These are phyloP conservation scores for Cymodocea nodosa DNA, from an alignment of 116 monocot genomes.

Conservation along the genomic window DNA sequence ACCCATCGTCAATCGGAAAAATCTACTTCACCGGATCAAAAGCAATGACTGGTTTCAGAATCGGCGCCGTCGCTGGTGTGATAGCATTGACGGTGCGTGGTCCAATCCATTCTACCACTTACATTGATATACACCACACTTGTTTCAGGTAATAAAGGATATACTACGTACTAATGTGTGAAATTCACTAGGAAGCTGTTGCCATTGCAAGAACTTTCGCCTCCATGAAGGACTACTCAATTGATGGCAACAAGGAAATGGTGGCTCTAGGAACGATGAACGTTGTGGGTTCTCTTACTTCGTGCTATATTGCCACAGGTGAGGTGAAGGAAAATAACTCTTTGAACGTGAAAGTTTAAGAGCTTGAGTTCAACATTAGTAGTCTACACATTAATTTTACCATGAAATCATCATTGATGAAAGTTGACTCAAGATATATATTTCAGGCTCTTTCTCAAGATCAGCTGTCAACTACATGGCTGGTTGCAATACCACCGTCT, in stretches of 20 bases:
- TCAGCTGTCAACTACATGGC: slow-evolving; percentile 96
- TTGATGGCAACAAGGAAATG: slow-evolving; percentile 88
- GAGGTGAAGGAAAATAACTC: slow-evolving; percentile 18
- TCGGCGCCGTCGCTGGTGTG: slow-evolving; percentile 64
- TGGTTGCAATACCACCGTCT: slow-evolving; percentile 66
- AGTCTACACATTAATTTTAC: no score
- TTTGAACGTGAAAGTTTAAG: neutral
- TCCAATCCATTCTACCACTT: no score
- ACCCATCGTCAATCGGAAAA: slow-evolving; percentile 45
- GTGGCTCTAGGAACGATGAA: slow-evolving; percentile 71
- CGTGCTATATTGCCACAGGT: slow-evolving; percentile 73
- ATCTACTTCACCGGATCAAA: slow-evolving; percentile 56
- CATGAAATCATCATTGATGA: no score
- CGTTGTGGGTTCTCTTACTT: slow-evolving; percentile 57
- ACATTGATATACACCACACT: no score
- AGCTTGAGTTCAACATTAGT: no score
- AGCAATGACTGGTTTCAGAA: slow-evolving; percentile 40
- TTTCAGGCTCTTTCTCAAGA: slow-evolving; percentile 85
- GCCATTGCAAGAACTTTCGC: slow-evolving; percentile 78
- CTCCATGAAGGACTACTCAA: slow-evolving; percentile 51
- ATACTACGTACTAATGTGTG: neutral
- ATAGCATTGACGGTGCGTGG: slow-evolving; percentile 44
- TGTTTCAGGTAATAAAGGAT: no score
- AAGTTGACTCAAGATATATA: neutral
- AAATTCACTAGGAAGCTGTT: slow-evolving; percentile 46